A percentile compares a stretch with the other conserved stretches of the same genome.
Evolutionary conservation across 2,329 filamentous ascomycete genomes (phyloP).

Genomic region (Fusarium algeriense): DNA sequence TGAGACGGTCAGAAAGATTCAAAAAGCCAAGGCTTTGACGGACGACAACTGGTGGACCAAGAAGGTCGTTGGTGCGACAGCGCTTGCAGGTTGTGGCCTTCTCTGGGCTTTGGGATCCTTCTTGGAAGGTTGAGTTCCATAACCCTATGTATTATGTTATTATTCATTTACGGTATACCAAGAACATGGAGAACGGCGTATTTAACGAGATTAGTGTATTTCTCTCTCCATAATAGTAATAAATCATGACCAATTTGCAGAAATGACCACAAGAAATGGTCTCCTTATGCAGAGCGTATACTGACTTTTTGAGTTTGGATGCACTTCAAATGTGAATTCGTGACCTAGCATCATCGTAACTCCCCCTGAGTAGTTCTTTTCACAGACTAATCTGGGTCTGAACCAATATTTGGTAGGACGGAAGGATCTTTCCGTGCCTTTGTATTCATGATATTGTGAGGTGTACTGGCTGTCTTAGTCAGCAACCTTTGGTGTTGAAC

Average conservation of each 20-base stretch:
- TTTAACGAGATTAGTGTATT: neutral
- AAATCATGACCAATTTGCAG: neutral
- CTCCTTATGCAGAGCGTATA: neutral
- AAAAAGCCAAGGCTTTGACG: conserved; percentile 68
- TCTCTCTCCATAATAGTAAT: conserved; percentile 12
- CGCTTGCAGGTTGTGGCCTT: conserved; percentile 70
- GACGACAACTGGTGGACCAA: conserved; percentile 77
- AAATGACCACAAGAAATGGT: neutral
- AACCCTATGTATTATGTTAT: neutral
- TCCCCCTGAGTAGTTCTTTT: neutral
- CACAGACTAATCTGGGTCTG: neutral
- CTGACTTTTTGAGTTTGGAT: neutral
- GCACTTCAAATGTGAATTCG: neutral
- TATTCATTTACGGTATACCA: conserved; percentile 3
- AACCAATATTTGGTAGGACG: neutral
- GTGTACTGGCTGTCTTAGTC: conserved; percentile 36
- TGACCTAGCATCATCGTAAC: neutral
- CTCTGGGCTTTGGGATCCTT: conserved; percentile 71
- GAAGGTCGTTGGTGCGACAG: conserved; percentile 71
- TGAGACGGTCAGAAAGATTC: conserved; percentile 48
- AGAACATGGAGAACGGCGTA: conserved; percentile 26
- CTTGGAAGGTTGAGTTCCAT: conserved; percentile 53
- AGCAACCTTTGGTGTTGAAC: conserved; percentile 35
- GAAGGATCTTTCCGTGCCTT: neutral
- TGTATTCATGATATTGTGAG: neutral